These are phyloP conservation scores for Xylaria sp. DNA, from an alignment of 2,329 filamentous ascomycete species.

Conservation along the genomic window DNA sequence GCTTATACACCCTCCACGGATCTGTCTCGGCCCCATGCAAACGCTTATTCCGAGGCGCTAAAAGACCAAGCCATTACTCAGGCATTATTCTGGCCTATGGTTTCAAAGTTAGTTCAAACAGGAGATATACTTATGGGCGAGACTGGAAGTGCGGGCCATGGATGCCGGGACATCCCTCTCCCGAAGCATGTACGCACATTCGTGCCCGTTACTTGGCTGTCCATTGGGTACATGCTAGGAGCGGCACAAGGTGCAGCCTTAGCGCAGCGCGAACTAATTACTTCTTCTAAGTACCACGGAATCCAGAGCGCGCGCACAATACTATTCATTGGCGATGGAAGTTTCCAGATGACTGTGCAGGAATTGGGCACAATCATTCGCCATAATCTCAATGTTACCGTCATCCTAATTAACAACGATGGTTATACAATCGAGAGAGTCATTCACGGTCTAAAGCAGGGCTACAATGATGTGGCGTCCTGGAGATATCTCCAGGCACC, in stretches of 20 bases:
- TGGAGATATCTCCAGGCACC: slow-evolving; percentile 63
- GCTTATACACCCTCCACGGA: slow-evolving; percentile 45
- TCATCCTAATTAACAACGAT: slow-evolving; percentile 67
- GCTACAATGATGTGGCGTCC: slow-evolving; percentile 65
- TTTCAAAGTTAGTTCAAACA: slow-evolving; percentile 58
- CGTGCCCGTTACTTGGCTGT: slow-evolving; percentile 65
- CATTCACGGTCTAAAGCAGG: slow-evolving; percentile 64
- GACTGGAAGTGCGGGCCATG: slow-evolving; percentile 67
- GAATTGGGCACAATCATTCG: slow-evolving; percentile 72
- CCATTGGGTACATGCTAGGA: slow-evolving; percentile 69
- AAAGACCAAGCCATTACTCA: slow-evolving; percentile 56
- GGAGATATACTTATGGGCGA: slow-evolving; percentile 68
- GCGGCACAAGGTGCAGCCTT: slow-evolving; percentile 65
- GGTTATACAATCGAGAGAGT: slow-evolving; percentile 69
- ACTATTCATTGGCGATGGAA: slow-evolving; percentile 71
- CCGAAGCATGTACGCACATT: slow-evolving; percentile 60
- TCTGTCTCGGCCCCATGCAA: slow-evolving; percentile 44
- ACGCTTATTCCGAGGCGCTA: slow-evolving; percentile 34
- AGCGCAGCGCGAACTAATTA: slow-evolving; percentile 60
- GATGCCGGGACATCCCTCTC: slow-evolving; percentile 61
- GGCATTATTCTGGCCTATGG: slow-evolving; percentile 59
- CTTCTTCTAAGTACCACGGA: slow-evolving; percentile 45
- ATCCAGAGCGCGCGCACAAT: slow-evolving; percentile 58
- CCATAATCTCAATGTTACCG: slow-evolving; percentile 59
- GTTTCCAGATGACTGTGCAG: slow-evolving; percentile 73